Base-by-base conservation (phyloP, 2,329 filamentous ascomycete species). In the Colletotrichum nymphaeae region DNA sequence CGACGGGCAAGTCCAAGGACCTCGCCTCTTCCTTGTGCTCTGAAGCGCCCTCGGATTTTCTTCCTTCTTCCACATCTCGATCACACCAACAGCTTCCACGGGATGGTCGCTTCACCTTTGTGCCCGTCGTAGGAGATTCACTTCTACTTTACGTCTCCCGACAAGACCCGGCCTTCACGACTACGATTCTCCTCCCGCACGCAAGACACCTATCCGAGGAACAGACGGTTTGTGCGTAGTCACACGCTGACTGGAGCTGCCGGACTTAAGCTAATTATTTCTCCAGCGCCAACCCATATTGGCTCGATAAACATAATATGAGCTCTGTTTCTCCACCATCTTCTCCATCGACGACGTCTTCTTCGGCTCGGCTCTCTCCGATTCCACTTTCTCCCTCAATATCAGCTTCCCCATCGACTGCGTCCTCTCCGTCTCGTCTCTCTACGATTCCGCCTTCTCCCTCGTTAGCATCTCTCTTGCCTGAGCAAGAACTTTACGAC, bases 271-370 rank as follows among this genome's bases (percentile, higher is more conserved):
- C 67, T 71, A 26, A 71, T 60, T 7, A 19, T 22, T 37, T 19
- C 14, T 56, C 32, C 57, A 73, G 71, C 49, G 71, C 71, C 71
- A 73, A 70, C 56, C 67, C 28, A 32, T 49, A 53, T 59, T 66
- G 71, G 71, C 67, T 14, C 35, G 28, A 26, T 62, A 56, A 46
- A 42, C 52, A 57, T 60, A 73, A 49, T 24, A 73, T 73, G 71
- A 73, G 71, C 63, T 65, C 68, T 60, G 57, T 57, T 62, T 73
- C 71, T 73, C n/a, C 56, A 59, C 46, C 67, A 57, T 49, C 56
- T 57, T 60, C 60, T 22, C 26, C 57, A 35, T 30, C 24, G 32
- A 70, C 59, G 32, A 30, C 55, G 46, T 26, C 52, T 55, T 26
- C 52, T 35, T 35, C 46, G 19, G 16, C 19, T 26, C 9, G 37